These are phyloP conservation scores for Calonectria hongkongensis DNA, from an alignment of 2,329 filamentous ascomycete species.

Conservation along the genomic window DNA sequence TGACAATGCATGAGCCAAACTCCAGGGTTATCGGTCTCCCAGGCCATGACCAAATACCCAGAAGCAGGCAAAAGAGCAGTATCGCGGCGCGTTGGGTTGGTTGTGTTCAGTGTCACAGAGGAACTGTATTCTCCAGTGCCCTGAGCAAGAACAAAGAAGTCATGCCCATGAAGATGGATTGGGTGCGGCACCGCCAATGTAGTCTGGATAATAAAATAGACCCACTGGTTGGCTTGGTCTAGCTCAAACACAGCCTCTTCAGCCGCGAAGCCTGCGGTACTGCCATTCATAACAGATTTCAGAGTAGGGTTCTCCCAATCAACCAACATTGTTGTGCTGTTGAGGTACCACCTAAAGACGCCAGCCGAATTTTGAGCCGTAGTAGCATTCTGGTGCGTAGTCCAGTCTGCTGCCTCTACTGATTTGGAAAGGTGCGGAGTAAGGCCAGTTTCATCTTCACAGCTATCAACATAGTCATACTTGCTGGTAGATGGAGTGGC, in stretches of 20 bases:
- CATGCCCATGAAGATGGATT: not conserved
- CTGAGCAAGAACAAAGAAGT: not conserved
- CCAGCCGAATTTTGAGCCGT: not conserved
- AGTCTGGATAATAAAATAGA: slow-evolving; percentile 1
- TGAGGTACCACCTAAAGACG: not conserved
- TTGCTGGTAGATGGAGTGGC: not conserved
- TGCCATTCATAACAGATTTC: not conserved
- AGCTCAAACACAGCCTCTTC: not conserved
- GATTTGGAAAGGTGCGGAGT: not conserved
- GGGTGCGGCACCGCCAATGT: not conserved
- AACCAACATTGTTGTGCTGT: not conserved
- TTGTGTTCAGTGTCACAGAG: not conserved
- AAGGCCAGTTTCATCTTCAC: not conserved
- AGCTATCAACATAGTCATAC: not conserved
- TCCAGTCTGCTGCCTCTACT: not conserved
- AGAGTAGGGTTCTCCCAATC: slow-evolving; percentile 7
- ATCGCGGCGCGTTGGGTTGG: not conserved
- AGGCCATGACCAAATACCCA: not conserved
- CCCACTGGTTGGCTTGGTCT: not conserved
- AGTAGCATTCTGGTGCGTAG: not conserved
- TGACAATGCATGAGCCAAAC: slow-evolving; percentile 1
- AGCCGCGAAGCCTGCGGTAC: not conserved
- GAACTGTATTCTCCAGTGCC: not conserved
- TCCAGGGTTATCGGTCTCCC: slow-evolving; percentile 1
- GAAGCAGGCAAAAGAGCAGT: not conserved